These are phyloP conservation scores for Xylariaceae sp. DNA, from an alignment of 2,329 filamentous ascomycete species.

Conservation along the genomic window DNA sequence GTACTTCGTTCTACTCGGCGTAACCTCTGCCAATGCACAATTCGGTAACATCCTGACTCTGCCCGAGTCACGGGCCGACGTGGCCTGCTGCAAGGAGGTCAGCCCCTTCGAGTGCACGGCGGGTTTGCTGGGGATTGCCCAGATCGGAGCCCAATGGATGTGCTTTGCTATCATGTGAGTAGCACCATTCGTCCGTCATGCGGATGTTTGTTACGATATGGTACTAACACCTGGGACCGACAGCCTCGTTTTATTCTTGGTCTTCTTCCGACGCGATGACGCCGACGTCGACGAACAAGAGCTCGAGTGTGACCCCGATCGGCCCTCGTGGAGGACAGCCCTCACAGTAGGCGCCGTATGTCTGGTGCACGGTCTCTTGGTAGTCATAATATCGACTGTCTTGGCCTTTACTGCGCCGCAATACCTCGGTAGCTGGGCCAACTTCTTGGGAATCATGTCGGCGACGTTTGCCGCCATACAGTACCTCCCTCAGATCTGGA, in stretches of 20 bases:
- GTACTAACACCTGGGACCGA: conserved; percentile 21
- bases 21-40: conserved; percentile 79
- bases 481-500: conserved; percentile 93
- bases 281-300: conserved; percentile 46
- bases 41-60: conserved; percentile 90
- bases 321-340: conserved; percentile 72
- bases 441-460: conserved; percentile 74
- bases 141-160: conserved; percentile 86
- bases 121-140: conserved; percentile 79
- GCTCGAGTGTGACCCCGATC: conserved; percentile 39
- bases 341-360: conserved; percentile 67
- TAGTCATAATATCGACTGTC: conserved; percentile 62
- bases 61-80: conserved; percentile 74
- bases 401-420: conserved; percentile 59
- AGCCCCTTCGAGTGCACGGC: conserved; percentile 78
- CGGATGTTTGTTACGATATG: neutral
- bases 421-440: conserved; percentile 73
- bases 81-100: conserved; percentile 79
- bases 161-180: conserved; percentile 88
- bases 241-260: conserved; percentile 86
- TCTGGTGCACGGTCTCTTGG: conserved; percentile 67
- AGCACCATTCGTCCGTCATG: neutral
- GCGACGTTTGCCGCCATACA: conserved; percentile 77
- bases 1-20: conserved; percentile 91
- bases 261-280: conserved; percentile 75